A percentile compares a stretch with the other conserved stretches of the same genome.
Evolutionary conservation across 2,329 filamentous ascomycete genomes (phyloP).

Genomic region (Aspergillus cejpii): DNA sequence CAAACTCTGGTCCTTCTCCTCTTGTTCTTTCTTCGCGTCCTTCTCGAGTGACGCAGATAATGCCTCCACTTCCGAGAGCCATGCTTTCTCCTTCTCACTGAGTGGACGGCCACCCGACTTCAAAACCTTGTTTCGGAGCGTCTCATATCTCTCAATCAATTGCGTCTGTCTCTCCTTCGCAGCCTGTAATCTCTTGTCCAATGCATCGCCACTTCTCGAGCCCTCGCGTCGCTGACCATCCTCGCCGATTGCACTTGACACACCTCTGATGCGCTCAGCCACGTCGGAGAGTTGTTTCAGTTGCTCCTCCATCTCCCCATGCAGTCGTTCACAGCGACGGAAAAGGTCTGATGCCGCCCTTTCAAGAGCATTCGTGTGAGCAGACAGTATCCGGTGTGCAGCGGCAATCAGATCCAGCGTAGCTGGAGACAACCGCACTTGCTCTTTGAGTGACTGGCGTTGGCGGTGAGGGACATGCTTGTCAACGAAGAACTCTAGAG

Average conservation of each 20-base stretch:
- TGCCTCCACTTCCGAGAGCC: slow-evolving; percentile 40
- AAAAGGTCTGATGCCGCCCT: slow-evolving; percentile 47
- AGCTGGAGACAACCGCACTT: slow-evolving; percentile 44
- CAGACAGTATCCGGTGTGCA: slow-evolving; percentile 43
- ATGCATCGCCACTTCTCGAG: slow-evolving; percentile 26
- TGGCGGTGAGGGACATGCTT: slow-evolving; percentile 40
- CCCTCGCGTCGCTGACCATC: slow-evolving; percentile 31
- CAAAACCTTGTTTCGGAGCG: slow-evolving; percentile 39
- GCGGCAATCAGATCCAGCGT: slow-evolving; percentile 44
- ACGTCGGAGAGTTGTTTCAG: slow-evolving; percentile 41
- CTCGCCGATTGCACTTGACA: slow-evolving; percentile 36
- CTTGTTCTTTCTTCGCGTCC: slow-evolving; percentile 17
- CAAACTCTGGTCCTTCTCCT: slow-evolving; percentile 24
- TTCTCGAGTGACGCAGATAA: slow-evolving; percentile 33
- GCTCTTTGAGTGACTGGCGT: slow-evolving; percentile 38
- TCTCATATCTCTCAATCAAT: slow-evolving; percentile 39
- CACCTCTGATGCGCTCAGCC: slow-evolving; percentile 41
- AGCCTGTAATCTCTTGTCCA: slow-evolving; percentile 38
- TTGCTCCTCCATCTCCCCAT: slow-evolving; percentile 44
- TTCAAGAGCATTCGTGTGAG: slow-evolving; percentile 43
- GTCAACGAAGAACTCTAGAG: slow-evolving; percentile 39
- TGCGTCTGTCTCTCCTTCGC: slow-evolving; percentile 38
- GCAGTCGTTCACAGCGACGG: slow-evolving; percentile 45
- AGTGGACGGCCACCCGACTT: slow-evolving; percentile 41
- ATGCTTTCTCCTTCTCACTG: slow-evolving; percentile 43